Evolutionary conservation across 768 basidiomycete species (phyloP).

Genomic region (Dendrothele bispora): DNA sequence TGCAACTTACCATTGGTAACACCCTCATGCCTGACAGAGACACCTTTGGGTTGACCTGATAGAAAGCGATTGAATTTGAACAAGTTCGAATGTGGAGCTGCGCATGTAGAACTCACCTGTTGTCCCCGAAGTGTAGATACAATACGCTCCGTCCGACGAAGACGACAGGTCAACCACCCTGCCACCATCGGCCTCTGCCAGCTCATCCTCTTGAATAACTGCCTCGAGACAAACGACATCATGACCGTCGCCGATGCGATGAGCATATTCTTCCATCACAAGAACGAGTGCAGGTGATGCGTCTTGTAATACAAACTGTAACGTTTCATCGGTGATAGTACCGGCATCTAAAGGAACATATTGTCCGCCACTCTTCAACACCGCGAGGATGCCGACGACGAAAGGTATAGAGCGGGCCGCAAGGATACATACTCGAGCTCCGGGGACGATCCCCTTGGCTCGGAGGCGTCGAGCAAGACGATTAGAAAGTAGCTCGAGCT

Average conservation of each 20-base stretch:
- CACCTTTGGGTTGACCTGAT: conserved; percentile 46
- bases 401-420: conserved; percentile 42
- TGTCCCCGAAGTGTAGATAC: conserved; percentile 46
- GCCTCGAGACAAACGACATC: conserved; percentile 18
- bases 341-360: conserved; percentile 50
- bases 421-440: conserved; percentile 45
- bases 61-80: background rate
- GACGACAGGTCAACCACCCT: conserved; percentile 20
- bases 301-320: conserved; percentile 40
- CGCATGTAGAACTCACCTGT: background rate
- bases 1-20: conserved; percentile 32
- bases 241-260: conserved; percentile 17
- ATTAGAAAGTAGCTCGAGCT: conserved; percentile 5
- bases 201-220: conserved; percentile 16
- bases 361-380: conserved; percentile 45
- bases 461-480: conserved; percentile 35
- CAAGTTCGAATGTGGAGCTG: conserved; percentile 6
- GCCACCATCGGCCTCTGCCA: conserved; percentile 12
- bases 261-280: conserved; percentile 31
- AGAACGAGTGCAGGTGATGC: conserved; percentile 36
- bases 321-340: conserved; percentile 44
- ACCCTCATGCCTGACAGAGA: conserved; percentile 42
- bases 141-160: conserved; percentile 33
- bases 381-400: conserved; percentile 43
- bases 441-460: conserved; percentile 36